Percentiles rank a stretch among this genome's conserved stretches.
Conservation (phyloP, 176 grass and related monocot species). For the Paspalum vaginatum region DNA sequence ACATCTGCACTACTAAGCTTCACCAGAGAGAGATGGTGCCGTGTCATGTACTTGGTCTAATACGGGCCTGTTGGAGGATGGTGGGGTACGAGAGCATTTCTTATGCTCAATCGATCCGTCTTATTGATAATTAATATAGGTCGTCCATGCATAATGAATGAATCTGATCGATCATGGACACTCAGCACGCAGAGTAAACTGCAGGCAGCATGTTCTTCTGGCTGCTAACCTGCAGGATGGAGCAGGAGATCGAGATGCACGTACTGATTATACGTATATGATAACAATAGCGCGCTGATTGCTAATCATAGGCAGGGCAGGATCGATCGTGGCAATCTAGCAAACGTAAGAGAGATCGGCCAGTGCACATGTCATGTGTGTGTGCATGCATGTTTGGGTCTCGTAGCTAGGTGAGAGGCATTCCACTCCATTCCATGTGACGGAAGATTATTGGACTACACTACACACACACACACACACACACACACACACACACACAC, state of each 20-base stretch:
- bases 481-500: no score
- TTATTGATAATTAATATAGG: background rate
- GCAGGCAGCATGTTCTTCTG: conserved; percentile 17
- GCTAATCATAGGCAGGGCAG: conserved; percentile 51
- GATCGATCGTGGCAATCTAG: conserved; percentile 47
- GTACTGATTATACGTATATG: background rate
- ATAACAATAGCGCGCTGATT: conserved; percentile 24
- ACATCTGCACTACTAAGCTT: background rate
- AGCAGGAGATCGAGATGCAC: no score
- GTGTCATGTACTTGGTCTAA: background rate
- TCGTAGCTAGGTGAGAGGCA: background rate
- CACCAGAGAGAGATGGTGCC: conserved; percentile 3
- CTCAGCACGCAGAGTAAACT: background rate
- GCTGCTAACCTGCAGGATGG: background rate
- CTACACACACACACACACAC: no score
- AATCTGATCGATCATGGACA: conserved; percentile 11
- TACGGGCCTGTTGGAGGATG: background rate
- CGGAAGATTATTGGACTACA: background rate
- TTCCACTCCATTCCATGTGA: background rate
- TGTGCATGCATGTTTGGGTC: background rate
- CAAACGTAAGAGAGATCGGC: no score
- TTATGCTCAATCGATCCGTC: background rate
- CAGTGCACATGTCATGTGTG: conserved; percentile 40
- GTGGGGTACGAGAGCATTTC: background rate
- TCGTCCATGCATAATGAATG: background rate